These are phyloP conservation scores for Pseudogymnoascus sp. DNA, from an alignment of 2,329 filamentous ascomycete species.

Conservation along the genomic window DNA sequence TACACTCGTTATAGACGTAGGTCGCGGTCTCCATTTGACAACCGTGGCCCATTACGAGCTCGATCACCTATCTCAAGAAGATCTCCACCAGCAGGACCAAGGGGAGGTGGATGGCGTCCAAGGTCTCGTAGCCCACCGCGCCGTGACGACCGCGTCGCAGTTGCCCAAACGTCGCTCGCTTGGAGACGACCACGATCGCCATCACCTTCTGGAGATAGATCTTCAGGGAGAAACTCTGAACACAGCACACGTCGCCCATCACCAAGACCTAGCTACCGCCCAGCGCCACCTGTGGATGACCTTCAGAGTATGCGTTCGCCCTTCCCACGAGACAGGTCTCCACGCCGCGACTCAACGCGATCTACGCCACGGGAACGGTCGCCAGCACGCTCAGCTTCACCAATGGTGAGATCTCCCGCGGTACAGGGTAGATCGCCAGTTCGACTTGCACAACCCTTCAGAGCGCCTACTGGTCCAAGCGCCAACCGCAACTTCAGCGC, in stretches of 20 bases:
- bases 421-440: conserved; percentile 23
- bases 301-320: conserved; percentile 21
- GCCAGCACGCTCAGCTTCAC: conserved; percentile 18
- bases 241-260: conserved; percentile 55
- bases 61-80: conserved; percentile 26
- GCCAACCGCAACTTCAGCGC: conserved; percentile 23
- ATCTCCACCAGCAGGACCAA: conserved; percentile 29
- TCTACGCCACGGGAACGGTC: conserved; percentile 26
- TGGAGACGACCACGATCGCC: conserved; percentile 35
- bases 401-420: conserved; percentile 4
- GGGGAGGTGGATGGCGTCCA: conserved; percentile 21
- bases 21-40: conserved; percentile 28
- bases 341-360: conserved; percentile 21
- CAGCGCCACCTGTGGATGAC: conserved; percentile 26
- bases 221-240: conserved; percentile 44
- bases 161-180: conserved; percentile 35
- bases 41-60: conserved; percentile 21
- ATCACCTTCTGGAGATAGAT: conserved; percentile 37
- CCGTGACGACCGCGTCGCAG: conserved; percentile 36
- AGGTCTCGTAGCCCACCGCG: conserved; percentile 46
- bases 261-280: conserved; percentile 39
- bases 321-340: conserved; percentile 10
- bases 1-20: conserved; percentile 21
- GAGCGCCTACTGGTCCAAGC: conserved; percentile 27
- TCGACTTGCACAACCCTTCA: conserved; percentile 24